phyloP scores from a whole-genome alignment of 805 yeast genomes.

The Kodamaea sagamina region DNA sequence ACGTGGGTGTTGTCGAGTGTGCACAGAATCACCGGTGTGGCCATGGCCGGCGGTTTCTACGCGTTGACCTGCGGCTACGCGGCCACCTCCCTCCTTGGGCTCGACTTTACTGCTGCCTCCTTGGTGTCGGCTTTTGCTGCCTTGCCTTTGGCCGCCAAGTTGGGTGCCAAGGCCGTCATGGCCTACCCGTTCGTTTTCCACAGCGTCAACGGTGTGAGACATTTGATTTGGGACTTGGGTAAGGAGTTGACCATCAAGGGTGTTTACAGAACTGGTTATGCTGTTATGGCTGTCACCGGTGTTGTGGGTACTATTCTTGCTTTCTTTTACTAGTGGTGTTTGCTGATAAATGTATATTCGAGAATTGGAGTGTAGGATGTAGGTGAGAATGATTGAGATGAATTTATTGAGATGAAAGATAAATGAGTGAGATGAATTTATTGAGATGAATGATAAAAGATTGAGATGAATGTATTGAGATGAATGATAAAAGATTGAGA shows the following conservation, averaged over 20 bases:
- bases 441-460: too few relatives aligned
- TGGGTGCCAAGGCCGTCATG: slow-evolving; percentile 64
- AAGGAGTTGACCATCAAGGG: slow-evolving; percentile 77
- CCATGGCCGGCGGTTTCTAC: slow-evolving; percentile 77
- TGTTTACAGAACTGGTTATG: slow-evolving; percentile 89
- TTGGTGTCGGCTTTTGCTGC: slow-evolving; percentile 58
- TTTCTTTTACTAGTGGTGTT: slow-evolving; percentile 22
- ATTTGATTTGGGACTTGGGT: slow-evolving; percentile 91
- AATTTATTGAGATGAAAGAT: too few relatives aligned
- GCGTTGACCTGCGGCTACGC: slow-evolving; percentile 77
- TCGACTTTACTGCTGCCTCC: slow-evolving; percentile 60
- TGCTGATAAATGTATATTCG: neutral
- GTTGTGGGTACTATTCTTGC: slow-evolving; percentile 59
- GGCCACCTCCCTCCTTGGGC: slow-evolving; percentile 52
- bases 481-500: too few relatives aligned
- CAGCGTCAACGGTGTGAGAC: slow-evolving; percentile 84
- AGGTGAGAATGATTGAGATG: too few relatives aligned
- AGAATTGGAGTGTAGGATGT: too few relatives aligned
- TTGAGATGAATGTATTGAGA: too few relatives aligned
- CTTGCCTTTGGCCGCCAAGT: slow-evolving; percentile 64
- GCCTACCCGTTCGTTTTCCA: slow-evolving; percentile 90
- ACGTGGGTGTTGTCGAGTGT: slow-evolving; percentile 78
- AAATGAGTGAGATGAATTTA: too few relatives aligned
- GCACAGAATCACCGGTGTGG: slow-evolving; percentile 88
- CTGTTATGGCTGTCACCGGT: slow-evolving; percentile 68